Percentiles rank a stretch among this genome's conserved stretches.
Conservation (phyloP, 352 stramenopile species). For the Pilasporangium apinafurcum region DNA sequence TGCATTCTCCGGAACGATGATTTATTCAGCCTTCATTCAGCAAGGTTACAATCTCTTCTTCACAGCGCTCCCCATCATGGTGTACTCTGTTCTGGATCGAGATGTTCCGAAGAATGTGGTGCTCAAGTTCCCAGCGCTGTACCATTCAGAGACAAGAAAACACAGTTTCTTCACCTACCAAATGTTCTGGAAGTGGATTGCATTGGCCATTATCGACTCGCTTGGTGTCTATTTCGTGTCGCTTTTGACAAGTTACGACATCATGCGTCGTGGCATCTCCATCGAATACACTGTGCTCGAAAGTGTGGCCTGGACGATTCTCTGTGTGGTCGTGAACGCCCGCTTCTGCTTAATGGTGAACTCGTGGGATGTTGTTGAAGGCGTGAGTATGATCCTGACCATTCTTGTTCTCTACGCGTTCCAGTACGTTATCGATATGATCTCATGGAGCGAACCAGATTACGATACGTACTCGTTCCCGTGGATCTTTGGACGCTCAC, state of each 20-base stretch:
- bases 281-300: slow-evolving; percentile 60
- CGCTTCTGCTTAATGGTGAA: slow-evolving; percentile 79
- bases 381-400: slow-evolving; percentile 44
- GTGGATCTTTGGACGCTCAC: slow-evolving; percentile 55
- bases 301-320: slow-evolving; percentile 63
- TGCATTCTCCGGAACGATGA: slow-evolving; percentile 88
- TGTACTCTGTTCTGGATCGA: slow-evolving; percentile 76
- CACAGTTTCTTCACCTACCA: slow-evolving; percentile 63
- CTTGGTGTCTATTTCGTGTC: slow-evolving; percentile 65
- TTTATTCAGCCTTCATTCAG: slow-evolving; percentile 83
- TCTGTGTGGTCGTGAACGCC: slow-evolving; percentile 73
- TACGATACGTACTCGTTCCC: slow-evolving; percentile 78
- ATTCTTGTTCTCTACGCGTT: slow-evolving; percentile 55
- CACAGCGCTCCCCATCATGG: slow-evolving; percentile 90
- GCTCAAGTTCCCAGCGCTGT: slow-evolving; percentile 58
- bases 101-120: slow-evolving; percentile 66
- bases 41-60: slow-evolving; percentile 95
- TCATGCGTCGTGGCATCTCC: slow-evolving; percentile 52
- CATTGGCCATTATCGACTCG: slow-evolving; percentile 70
- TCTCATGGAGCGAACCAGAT: slow-evolving; percentile 34
- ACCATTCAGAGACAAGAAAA: slow-evolving; percentile 50
- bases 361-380: slow-evolving; percentile 66
- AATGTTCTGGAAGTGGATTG: slow-evolving; percentile 87
- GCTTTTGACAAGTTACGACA: slow-evolving; percentile 33
- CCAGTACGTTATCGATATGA: slow-evolving; percentile 64